Conservation (phyloP, 352 stramenopile species). For the Pythium dissotocum region DNA sequence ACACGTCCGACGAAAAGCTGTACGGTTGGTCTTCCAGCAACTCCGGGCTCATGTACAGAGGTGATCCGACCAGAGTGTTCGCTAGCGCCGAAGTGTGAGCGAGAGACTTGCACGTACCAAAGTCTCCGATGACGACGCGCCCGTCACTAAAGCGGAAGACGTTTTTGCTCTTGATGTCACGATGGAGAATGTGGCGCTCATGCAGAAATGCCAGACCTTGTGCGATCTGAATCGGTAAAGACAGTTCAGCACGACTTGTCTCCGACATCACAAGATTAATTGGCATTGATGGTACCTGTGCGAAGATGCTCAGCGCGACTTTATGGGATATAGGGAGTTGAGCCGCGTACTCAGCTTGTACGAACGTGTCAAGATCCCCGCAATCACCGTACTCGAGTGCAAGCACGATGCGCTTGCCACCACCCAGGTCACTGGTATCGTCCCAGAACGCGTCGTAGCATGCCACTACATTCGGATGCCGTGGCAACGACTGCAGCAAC, state of each 20-base stretch:
- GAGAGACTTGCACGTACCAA: constrained; percentile 58
- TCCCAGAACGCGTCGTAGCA: constrained; percentile 63
- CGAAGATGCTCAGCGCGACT: constrained; percentile 35
- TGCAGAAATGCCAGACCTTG: constrained; percentile 86
- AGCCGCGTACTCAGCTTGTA: constrained; percentile 19
- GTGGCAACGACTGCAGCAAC: constrained; percentile 46
- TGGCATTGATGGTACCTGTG: constrained; percentile 27
- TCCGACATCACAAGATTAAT: neutral
- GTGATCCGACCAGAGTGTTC: constrained; percentile 62
- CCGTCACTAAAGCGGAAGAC: constrained; percentile 79
- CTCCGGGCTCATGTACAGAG: constrained; percentile 82
- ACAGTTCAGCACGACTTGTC: too few species aligned
- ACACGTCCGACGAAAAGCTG: constrained; percentile 65
- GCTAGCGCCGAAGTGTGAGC: constrained; percentile 29
- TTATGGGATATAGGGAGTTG: constrained; percentile 13
- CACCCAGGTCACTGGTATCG: constrained; percentile 11
- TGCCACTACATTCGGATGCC: constrained; percentile 52
- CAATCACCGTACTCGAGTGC: constrained; percentile 70
- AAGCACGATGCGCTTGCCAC: constrained; percentile 39
- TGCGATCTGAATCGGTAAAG: constrained; percentile 49
- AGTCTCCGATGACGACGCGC: constrained; percentile 83
- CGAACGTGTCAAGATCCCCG: constrained; percentile 54
- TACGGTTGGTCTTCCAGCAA: constrained; percentile 58
- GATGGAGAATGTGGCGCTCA: constrained; percentile 57
- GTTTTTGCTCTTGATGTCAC: constrained; percentile 89